Evolutionary conservation across 2,329 filamentous ascomycete genomes (phyloP), one percentile per base, ranked within the genome.

Genomic region (Microsporum audouinii): DNA sequence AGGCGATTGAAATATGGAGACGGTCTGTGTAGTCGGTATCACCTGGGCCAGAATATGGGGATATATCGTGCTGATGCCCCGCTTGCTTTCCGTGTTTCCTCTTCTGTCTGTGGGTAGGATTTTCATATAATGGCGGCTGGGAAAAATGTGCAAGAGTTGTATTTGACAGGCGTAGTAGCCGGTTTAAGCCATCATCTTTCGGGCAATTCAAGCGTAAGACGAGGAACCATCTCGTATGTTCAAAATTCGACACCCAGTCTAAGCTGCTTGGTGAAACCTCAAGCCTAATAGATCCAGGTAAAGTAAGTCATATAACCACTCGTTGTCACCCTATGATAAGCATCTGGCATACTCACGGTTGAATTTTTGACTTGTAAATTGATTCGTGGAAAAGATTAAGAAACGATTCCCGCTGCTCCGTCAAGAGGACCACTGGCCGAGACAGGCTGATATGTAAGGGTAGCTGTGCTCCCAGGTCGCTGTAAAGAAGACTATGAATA

Each of bases 371-470:
- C 2, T 69, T 62, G 57, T 72, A 62, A 61, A 87, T 66, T 6
- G 73, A 68, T 0, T 72, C 70, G 39, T 75, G 71, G 3, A 95
- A 71, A 0, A 74, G 72, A 3, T 80, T 73, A 3, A 88, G 76
- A 69, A 96, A 96, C 0, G 65, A 67, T 33, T 87, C 83, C 66
- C 89, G 89, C 65, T 87, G 80, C n/a, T 85, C 79, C 0, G 88
- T 91, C 56, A 79, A 77, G 36, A 99, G 82, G 10, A 85, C 81
- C 58, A 97, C 77, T 0, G 94, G 88, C 4, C 89, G 82, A 5
- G 94, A 97, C 5, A 99, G 81, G 66, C 91, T 96, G 69, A 99
- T 85, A 73, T 99, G 94, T 55, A 99, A 80, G 2, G 92, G 92
- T 57, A 89, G 78, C 3, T 88, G 85, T 4, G 85, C 84, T 62